Base-by-base conservation (phyloP, 1,284 basidiomycete species). In the Austropuccinia psidii region DNA sequence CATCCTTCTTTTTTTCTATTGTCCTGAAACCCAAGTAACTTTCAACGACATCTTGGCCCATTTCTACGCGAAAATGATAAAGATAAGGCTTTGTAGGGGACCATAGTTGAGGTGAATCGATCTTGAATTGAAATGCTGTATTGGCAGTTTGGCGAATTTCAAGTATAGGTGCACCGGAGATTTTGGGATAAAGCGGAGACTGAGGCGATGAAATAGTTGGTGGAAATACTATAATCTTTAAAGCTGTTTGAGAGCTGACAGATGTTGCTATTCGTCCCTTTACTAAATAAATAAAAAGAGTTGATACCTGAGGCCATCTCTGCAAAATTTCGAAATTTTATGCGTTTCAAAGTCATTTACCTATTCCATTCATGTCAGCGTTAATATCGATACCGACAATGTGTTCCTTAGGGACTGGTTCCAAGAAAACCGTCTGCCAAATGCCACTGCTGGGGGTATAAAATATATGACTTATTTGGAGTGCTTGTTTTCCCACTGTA, bases 1-100 rank as follows among this genome's bases (percentile, higher is more conserved):
- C 29, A 50, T 72, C 61, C 49, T 45, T 72, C 37, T 50, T 43
- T 55, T 75, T 75, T 27, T 50, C 65, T 13, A 75, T 72, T 21
- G 68, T 70, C 49, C 74, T 57, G 49, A 75, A 75, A 27, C 74
- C 74, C 6, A 61, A 41, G 58, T 75, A 75, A 60, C 57, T 72
- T 33, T 29, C 50, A 2, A 75, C 69, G 3, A n/a, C 13, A 57
- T 75, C 74, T 21, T 73, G 33, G 27, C 68, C 68, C 15, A 75
- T 19, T 35, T 62, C 41, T 27, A 75, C 54, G 21, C 41, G 31
- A 29, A 75, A 58, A 35, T 75, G 49, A 70, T 75, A 75, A 15
- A 75, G 41, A 19, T 58, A 57, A 19, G 74, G 74, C 1, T 58
- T 52, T 37, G 27, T 19, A 21, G 74, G 74, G 24, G 74, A 69